phyloP scores from a whole-genome alignment of 148 eudicot genomes.

The Polygonum maritimum region DNA sequence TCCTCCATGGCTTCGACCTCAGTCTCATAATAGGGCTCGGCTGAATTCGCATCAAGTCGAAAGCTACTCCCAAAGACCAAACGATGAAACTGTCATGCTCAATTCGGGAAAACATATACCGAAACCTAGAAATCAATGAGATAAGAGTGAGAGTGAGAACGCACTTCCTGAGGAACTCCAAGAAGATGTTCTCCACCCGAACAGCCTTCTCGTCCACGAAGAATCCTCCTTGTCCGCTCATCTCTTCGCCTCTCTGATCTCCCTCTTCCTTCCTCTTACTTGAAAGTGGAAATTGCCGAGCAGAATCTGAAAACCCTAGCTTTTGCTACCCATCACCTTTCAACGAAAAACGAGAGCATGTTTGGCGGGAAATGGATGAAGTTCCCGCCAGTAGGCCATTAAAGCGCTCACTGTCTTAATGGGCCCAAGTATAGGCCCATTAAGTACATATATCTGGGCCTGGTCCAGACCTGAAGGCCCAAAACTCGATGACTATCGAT shows the following conservation, averaged over 20 bases:
- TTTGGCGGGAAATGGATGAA: constrained; percentile 7
- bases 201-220: constrained; percentile 78
- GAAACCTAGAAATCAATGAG: neutral
- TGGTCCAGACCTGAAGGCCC: neutral
- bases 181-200: constrained; percentile 67
- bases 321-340: neutral
- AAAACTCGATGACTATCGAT: constrained; percentile 1
- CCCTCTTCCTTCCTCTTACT: constrained; percentile 1
- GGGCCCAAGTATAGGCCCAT: neutral
- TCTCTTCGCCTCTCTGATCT: constrained; percentile 7
- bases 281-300: neutral
- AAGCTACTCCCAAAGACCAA: constrained; percentile 25
- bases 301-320: constrained; percentile 1
- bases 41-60: constrained; percentile 32
- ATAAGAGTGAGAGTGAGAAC: neutral
- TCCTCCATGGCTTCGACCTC: constrained; percentile 71
- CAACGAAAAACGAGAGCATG: neutral
- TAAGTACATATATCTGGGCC: neutral
- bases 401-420: neutral
- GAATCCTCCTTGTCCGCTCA: constrained; percentile 52
- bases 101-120: neutral
- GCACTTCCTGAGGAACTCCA: constrained; percentile 74
- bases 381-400: neutral
- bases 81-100: neutral
- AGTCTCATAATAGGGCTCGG: constrained; percentile 46